Evolutionary conservation across 169 alveolate genomes (phyloP).

Genomic region (Blepharisma undulans): DNA sequence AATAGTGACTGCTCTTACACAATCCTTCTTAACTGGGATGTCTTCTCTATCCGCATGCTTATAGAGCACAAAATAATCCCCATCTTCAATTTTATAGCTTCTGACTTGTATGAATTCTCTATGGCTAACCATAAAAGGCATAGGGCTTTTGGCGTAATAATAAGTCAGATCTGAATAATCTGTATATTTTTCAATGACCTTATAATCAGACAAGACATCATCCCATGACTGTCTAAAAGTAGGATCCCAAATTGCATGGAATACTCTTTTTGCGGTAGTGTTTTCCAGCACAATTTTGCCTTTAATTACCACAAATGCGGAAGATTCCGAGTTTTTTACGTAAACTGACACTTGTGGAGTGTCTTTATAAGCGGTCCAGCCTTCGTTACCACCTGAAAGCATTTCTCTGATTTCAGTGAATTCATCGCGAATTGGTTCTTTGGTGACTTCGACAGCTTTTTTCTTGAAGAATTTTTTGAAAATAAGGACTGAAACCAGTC

Average conservation of each 20-base stretch:
- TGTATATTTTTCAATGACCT: not conserved
- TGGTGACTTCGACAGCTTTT: not conserved
- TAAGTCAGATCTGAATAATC: not conserved
- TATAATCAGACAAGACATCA: constrained; percentile 5
- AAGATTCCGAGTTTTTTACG: not conserved
- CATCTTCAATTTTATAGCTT: not conserved
- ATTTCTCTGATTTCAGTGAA: not conserved
- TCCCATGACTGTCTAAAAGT: not conserved
- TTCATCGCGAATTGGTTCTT: not conserved
- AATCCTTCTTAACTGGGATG: not conserved
- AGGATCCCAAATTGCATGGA: not conserved
- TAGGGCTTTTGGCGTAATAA: not conserved
- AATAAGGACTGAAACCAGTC: not conserved
- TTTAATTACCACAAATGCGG: not conserved
- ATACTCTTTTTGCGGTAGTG: not conserved
- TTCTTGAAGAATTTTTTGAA: not conserved
- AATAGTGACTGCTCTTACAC: constrained; percentile 11
- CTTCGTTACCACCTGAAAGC: not conserved
- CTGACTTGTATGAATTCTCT: constrained; percentile 1
- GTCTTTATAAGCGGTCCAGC: not conserved
- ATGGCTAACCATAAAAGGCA: not conserved
- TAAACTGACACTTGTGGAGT: not conserved
- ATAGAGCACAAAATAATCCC: not conserved
- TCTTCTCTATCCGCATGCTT: not conserved
- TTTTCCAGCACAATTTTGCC: not conserved